Percentiles rank a stretch among this genome's conserved stretches.
phyloP scores from a whole-genome alignment of 768 basidiomycete species.

The Brasilioporus rufonigricans region DNA sequence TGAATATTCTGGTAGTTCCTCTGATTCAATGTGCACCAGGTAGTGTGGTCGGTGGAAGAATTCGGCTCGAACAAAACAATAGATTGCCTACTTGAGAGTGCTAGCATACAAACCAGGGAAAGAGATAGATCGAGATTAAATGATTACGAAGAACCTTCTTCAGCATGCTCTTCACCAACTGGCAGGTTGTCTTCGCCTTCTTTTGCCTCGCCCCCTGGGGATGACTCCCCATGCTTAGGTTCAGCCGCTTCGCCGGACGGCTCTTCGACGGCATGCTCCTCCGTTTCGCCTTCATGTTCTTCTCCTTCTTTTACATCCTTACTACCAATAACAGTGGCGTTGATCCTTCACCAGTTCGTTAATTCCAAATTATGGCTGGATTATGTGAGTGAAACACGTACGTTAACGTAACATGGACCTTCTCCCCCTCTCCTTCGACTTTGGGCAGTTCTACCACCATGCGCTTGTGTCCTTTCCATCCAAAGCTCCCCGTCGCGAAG shows the following conservation, averaged over 20 bases:
- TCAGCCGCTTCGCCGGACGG: slow-evolving; percentile 23
- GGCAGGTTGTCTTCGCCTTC: slow-evolving; percentile 22
- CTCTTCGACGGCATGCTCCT: slow-evolving; percentile 30
- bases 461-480: slow-evolving; percentile 79
- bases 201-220: slow-evolving; percentile 20
- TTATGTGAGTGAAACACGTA: slow-evolving; percentile 38
- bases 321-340: slow-evolving; percentile 73
- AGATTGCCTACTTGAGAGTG: neutral
- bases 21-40: too few relatives aligned
- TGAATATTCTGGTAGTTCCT: too few relatives aligned
- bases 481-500: slow-evolving; percentile 76
- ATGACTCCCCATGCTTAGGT: slow-evolving; percentile 25
- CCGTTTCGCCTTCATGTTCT: slow-evolving; percentile 35
- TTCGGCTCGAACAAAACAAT: neutral
- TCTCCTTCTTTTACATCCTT: slow-evolving; percentile 48
- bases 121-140: slow-evolving; percentile 2
- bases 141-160: slow-evolving; percentile 16
- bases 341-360: slow-evolving; percentile 48
- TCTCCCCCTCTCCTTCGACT: slow-evolving; percentile 51
- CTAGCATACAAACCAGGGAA: slow-evolving; percentile 3
- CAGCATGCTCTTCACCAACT: slow-evolving; percentile 16
- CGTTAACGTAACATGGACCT: slow-evolving; percentile 73
- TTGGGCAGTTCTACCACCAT: slow-evolving; percentile 62
- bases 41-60: neutral
- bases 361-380: neutral